These are phyloP conservation scores for Ulota crispa DNA, from an alignment of 225 moss, liverwort and hornwort genomes.

Conservation along the genomic window DNA sequence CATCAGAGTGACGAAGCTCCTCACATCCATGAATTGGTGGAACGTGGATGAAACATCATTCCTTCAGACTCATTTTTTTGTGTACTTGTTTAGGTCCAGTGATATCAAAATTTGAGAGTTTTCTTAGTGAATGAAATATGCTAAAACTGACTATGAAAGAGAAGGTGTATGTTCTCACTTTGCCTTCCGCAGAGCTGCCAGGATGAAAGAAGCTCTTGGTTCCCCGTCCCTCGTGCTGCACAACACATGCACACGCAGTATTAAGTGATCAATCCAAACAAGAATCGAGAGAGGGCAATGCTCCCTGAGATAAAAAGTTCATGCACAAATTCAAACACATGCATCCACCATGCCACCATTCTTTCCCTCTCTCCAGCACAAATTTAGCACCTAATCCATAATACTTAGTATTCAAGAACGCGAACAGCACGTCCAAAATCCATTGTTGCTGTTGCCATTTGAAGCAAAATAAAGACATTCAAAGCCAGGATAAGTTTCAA, in stretches of 20 bases:
- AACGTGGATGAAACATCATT: not conserved
- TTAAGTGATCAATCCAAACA: not conserved
- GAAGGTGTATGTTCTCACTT: slow-evolving; percentile 24
- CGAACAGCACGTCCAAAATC: not conserved
- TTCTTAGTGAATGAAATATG: not conserved
- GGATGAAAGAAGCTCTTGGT: slow-evolving; percentile 45
- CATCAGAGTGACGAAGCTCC: not conserved
- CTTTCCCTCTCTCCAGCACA: not conserved
- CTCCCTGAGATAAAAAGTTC: not conserved
- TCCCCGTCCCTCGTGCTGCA: slow-evolving; percentile 50
- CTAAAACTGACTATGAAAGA: not conserved
- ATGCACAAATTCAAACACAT: not conserved
- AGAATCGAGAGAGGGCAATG: too few species aligned
- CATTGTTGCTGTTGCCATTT: too few species aligned
- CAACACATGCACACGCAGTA: slow-evolving; percentile 2
- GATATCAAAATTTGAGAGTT: not conserved
- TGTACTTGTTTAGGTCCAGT: not conserved
- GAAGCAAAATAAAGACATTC: not conserved
- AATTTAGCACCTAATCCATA: not conserved
- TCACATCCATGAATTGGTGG: not conserved
- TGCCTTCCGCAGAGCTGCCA: slow-evolving; percentile 47
- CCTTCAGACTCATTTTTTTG: not conserved
- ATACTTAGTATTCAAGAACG: not conserved
- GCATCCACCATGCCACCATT: not conserved
- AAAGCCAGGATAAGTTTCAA: not conserved